phyloP scores from a whole-genome alignment of 805 yeast species.

The Alloascoidea hylecoeti region DNA sequence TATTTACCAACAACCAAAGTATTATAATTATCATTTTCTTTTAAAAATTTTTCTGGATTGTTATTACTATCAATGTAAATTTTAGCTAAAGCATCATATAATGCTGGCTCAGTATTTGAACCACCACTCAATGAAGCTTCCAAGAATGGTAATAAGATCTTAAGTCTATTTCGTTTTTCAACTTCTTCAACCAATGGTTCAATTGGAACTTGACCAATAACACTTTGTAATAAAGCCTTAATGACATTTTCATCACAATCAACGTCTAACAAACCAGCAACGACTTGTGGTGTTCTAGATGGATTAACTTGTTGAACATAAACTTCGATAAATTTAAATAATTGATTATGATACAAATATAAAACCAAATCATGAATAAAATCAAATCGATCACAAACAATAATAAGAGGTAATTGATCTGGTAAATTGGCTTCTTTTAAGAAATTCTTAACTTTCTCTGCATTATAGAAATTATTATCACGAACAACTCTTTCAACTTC shows the following conservation, averaged over 20 bases:
- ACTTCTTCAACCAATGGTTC: constrained; percentile 84
- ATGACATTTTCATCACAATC: constrained; percentile 91
- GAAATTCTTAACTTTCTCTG: constrained; percentile 95
- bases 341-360: constrained; percentile 89
- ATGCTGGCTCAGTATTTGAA: constrained; percentile 71
- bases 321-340: constrained; percentile 92
- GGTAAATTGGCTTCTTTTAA: constrained; percentile 87
- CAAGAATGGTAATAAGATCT: constrained; percentile 81
- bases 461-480: constrained; percentile 87
- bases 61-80: constrained; percentile 96
- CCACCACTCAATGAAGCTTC: constrained; percentile 82
- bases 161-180: constrained; percentile 90
- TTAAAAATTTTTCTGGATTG: constrained; percentile 92
- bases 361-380: constrained; percentile 89
- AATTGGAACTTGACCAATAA: constrained; percentile 89
- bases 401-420: constrained; percentile 91
- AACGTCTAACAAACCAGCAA: constrained; percentile 92
- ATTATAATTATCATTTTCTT: constrained; percentile 81
- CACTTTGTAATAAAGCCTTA: constrained; percentile 67
- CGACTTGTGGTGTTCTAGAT: constrained; percentile 87
- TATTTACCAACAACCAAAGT: constrained; percentile 93
- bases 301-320: constrained; percentile 98
- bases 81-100: constrained; percentile 90
- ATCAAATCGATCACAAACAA: constrained; percentile 87
- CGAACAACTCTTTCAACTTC: constrained; percentile 94